Conservation (phyloP, 2,329 filamentous ascomycete genomes). For the Aureobasidium lini region DNA sequence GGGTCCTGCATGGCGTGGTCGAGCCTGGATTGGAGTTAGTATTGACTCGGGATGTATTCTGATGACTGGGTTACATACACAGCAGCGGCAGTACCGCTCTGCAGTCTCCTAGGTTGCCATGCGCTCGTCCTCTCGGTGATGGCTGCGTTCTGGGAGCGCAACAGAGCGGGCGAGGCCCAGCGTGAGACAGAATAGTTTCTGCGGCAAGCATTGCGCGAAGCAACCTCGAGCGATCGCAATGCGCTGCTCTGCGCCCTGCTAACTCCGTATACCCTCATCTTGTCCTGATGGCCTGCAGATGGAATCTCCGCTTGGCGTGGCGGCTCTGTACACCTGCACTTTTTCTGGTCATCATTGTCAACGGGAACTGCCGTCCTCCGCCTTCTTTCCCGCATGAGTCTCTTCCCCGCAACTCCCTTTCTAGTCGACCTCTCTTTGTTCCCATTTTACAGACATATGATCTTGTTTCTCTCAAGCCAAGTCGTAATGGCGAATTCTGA, state of each 20-base stretch:
- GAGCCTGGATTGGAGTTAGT: constrained; percentile 28
- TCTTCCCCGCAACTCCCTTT: constrained; percentile 1
- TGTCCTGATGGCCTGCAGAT: not conserved
- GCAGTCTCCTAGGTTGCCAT: constrained; percentile 20
- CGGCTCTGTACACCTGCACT: constrained; percentile 3
- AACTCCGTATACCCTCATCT: constrained; percentile 18
- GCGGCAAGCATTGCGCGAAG: constrained; percentile 10
- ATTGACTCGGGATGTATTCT: not conserved
- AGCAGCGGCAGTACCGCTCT: constrained; percentile 23
- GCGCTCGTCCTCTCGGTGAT: constrained; percentile 2
- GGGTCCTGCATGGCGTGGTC: constrained; percentile 53
- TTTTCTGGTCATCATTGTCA: constrained; percentile 8
- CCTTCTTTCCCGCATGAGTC: not conserved
- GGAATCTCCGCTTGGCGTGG: constrained; percentile 2
- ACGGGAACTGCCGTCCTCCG: constrained; percentile 2
- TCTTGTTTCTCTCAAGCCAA: no score
- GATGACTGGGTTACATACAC: constrained; percentile 17
- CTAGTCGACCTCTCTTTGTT: not conserved
- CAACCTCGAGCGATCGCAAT: constrained; percentile 17
- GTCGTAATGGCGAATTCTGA: no score
- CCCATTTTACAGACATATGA: no score
- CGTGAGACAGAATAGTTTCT: constrained; percentile 11
- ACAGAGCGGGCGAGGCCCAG: constrained; percentile 15
- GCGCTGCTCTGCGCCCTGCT: constrained; percentile 16
- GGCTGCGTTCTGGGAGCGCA: constrained; percentile 4